Evolutionary conservation across 352 stramenopile species (phyloP), one percentile per base, ranked within the genome.

Genomic region (Globisporangium megalacanthum): DNA sequence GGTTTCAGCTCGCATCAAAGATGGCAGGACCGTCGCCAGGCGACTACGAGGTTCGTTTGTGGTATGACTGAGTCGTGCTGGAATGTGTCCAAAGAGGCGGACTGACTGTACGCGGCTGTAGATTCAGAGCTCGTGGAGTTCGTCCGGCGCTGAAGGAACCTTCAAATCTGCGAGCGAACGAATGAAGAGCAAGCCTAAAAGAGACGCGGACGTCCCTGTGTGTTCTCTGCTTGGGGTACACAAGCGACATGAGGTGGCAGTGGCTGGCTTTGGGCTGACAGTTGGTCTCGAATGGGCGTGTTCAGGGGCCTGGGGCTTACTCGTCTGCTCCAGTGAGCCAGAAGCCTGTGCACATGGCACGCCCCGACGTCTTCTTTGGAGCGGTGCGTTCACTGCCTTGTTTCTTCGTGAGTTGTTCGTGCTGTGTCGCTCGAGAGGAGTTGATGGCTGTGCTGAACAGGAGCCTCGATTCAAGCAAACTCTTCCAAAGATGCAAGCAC

Each of bases 401-500:
- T 19, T 19, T 6, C n/a, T 15, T 17, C 4, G 42, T 17, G 2
- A n/a, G 15, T 58, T 10, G 7, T 17, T 29, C 14, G 8, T 6
- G 31, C 2, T 52, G 17, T 15, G 35, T 6, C 41, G 13, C 46
- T 45, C 39, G 8, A 10, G 9, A 56, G n/a, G n/a, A 37, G 41
- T 25, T 4, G n/a, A 4, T 4, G 17, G 59, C 19, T 49, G 3
- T 19, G 13, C 7, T 17, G 6, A 15, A 6, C 49, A 92, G 82
- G 80, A 92, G 50, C 76, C 78, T 25, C 82, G 82, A 0, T 90
- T 92, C 69, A 89, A 89, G 69, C 69, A 79, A 41, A 70, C 66
- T 9, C 52, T 82, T 1, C 58, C 77, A 14, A 89, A 89, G 49
- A 62, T 86, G 19, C 66, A 70, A 29, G 71, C 74, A 1, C 72